Base-by-base conservation (phyloP, 805 yeast genomes). In the Cyberlindnera veronae region DNA sequence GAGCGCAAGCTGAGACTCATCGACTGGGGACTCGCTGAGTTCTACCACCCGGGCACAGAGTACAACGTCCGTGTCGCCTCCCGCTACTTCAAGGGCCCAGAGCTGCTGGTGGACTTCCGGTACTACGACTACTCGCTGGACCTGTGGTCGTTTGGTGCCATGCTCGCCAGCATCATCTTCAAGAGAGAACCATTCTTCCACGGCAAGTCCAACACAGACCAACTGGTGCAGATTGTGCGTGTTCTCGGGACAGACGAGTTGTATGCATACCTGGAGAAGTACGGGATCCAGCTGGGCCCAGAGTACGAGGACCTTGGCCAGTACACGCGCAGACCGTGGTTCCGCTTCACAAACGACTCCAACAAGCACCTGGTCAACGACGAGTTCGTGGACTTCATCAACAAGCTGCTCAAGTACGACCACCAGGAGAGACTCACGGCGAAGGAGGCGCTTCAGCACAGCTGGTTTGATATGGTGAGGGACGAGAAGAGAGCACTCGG, bases 21-120 rank as follows among this genome's bases (percentile, higher is more conserved):
- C 49, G 96, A 89, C 66, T 89, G 96, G 96, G 96, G 96, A 13
- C 67, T 89, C 45, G 96, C 96, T 7, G 96, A 89, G 61, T 89
- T 85, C 58, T 89, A 89, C 63, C 96, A 89, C 58, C 82, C 84
- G 3, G 93, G 91, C 5, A 84, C 84, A 36, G 95, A 87, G 51
- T 89, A 86, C 65, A 89, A 89, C 56, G 95, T 87, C 17, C 74
- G 96, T 46, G 96, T 89, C 26, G 96, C 96, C 0, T 84, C 95
- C 6, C 76, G 96, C 45, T 88, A 86, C 63, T 88, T 83, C 65
- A 89, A 89, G 66, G 96, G 95, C 9, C 96, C 96, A 2, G 96
- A 89, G 64, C 69, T 89, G 50, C 70, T 89, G 42, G 87, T 89
- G 9, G 89, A 89, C 58, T 74, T 79, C 54, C 82, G 86, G 51